Evolutionary conservation across 495 filamentous ascomycete species (phyloP), one percentile per base, ranked within the genome.

Genomic region (Trichoderma reesei): DNA sequence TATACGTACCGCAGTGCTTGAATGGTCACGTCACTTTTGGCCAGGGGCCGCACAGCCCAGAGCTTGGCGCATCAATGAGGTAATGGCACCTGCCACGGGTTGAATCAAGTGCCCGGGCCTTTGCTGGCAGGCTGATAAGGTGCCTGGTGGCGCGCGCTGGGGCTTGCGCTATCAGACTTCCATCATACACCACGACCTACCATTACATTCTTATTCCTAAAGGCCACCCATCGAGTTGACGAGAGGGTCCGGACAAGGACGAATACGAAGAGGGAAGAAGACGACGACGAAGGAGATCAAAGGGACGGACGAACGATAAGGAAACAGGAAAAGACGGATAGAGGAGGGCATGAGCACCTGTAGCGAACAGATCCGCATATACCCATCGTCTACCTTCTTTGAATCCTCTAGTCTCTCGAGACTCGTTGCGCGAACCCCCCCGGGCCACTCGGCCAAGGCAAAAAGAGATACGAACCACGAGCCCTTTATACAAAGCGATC

Each of bases 41-140:
- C 51, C 51, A 56, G 51, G 51, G 51, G 51, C 51, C 33, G 44
- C 44, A 48, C 18, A 10, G 51, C 51, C 51, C 16, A 14, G 6
- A 56, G 51, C 51, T 56, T 36, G 51, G 51, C 51, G 51, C 26
- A 33, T 31, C 51, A 26, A 56, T 56, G 51, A 56, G 51, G 51
- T 56, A 56, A 56, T 56, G 31, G 51, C 9, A 1, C 26, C 20
- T 56, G 20, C 7, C 13, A 3, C 8, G 31, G 16, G 31, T 34
- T 54, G 26, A 26, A 26, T 26, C 26, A 26, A 26, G 26, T 26
- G 26, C 26, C 26, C 26, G 26, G 26, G 26, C 26, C 26, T 26
- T 26, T 26, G 26, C 26, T 26, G 26, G 26, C 26, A 26, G 26
- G 26, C 26, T 26, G 26, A 33, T 31, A 33, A 34, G 51, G 51